Evolutionary conservation across 2,329 filamentous ascomycete species (phyloP), one percentile per base, ranked within the genome.

Genomic region (Hymenoscyphus fraxineus): DNA sequence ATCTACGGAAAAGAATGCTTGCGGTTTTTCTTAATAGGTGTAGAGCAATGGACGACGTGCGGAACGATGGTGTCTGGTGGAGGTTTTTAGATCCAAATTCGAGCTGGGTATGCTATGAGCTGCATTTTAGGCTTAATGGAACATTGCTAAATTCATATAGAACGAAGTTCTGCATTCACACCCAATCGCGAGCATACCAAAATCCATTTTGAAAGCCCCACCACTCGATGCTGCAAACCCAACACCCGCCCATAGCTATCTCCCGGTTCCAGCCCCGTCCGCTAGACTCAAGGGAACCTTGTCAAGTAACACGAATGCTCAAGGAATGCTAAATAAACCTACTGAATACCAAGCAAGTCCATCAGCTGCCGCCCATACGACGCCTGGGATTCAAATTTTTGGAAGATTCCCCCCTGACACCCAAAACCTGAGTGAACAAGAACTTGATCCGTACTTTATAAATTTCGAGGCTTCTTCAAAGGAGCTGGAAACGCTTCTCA

Each of bases 71-170:
- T 2, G 93, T 99, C 32, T 97, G 93, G 88, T 97, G 94, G 93
- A 89, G 93, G 70, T 99, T 99, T 75, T 83, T 99, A 40, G 95
- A 99, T 76, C 95, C 96, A 12, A 98, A 99, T 76, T 93, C 94
- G 31, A 98, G 95, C 85, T 99, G 95, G 95, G 93, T 97, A 86
- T 66, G 81, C 75, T 27, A 27, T 15, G 38, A 10, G 9, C 19
- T 38, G 41, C 27, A 54, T 54, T 10, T 65, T 41, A 41, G 39
- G 32, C 15, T 13, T 35, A 40, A 13, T 15, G n/a, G 57, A 39
- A 16, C 41, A 15, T 40, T 68, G 56, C 65, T 73, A 55, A 73
- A n/a, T 68, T 64, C 64, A 35, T 32, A 16, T 67, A 97, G 93
- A 96, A 86, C 75, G 95, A 99, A 78, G 93, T 99, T n/a, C 80